These are phyloP conservation scores for Penicillium manginii DNA, from an alignment of 495 filamentous ascomycete genomes.

Conservation along the genomic window DNA sequence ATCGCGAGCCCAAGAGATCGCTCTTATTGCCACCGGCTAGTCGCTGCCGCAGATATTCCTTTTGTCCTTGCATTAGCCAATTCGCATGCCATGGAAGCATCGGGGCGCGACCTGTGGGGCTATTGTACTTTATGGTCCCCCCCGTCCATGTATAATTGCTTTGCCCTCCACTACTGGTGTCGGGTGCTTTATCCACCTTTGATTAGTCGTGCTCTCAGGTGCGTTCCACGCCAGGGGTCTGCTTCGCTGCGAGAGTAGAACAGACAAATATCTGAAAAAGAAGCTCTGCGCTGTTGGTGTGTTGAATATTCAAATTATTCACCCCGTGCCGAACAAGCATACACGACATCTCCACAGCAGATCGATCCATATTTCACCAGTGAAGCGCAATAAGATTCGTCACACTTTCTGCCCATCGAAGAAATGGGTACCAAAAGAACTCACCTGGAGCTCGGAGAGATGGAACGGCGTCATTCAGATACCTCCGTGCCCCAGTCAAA, in stretches of 20 bases:
- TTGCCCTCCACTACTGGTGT: background rate
- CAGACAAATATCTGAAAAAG: background rate
- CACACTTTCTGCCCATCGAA: background rate
- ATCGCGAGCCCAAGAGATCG: conserved; percentile 11
- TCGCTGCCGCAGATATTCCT: conserved; percentile 22
- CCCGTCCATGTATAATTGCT: conserved; percentile 1
- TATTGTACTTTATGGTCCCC: background rate
- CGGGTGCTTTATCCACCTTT: background rate
- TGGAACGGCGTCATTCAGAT: conserved; percentile 33
- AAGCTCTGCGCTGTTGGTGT: background rate
- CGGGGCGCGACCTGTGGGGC: background rate
- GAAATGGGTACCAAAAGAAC: conserved; percentile 25
- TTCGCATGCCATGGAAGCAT: background rate
- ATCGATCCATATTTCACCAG: background rate
- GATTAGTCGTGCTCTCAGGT: background rate
- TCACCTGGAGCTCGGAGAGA: conserved; percentile 15
- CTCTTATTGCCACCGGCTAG: conserved; percentile 29
- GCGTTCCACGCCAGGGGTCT: background rate
- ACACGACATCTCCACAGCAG: background rate
- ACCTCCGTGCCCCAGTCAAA: conserved; percentile 17
- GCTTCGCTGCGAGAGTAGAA: background rate
- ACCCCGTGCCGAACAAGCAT: background rate
- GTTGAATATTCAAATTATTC: background rate
- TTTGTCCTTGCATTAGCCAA: conserved; percentile 33
- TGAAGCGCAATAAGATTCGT: background rate